A percentile compares a stretch with the other conserved stretches of the same genome.
phyloP scores from a whole-genome alignment of 148 eudicot species.

The Camellia granthamiana region DNA sequence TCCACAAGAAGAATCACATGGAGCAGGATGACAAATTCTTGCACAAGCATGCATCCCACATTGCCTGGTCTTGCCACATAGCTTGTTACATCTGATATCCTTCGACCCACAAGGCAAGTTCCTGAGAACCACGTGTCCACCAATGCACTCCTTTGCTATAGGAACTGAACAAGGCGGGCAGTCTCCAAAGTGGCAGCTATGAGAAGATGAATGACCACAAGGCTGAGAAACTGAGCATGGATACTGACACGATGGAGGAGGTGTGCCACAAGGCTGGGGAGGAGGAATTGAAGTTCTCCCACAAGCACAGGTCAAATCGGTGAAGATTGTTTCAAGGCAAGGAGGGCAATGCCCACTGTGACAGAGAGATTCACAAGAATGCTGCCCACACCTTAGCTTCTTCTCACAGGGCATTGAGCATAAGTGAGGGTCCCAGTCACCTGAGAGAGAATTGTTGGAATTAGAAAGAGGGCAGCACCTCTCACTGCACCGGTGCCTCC shows the following conservation, averaged over 20 bases:
- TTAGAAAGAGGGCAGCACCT: slow-evolving; percentile 86
- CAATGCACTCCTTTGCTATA: slow-evolving; percentile 86
- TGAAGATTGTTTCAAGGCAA: slow-evolving; percentile 85
- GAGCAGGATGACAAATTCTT: slow-evolving; percentile 78
- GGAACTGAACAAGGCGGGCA: slow-evolving; percentile 90
- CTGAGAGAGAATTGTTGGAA: slow-evolving; percentile 31
- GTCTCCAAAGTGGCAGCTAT: slow-evolving; percentile 95
- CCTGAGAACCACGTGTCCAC: slow-evolving; percentile 89
- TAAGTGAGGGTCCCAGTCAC: slow-evolving; percentile 78
- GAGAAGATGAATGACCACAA: slow-evolving; percentile 90
- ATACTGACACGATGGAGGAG: slow-evolving; percentile 81
- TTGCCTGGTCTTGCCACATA: slow-evolving; percentile 82
- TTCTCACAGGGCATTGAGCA: slow-evolving; percentile 91
- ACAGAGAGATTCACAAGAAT: slow-evolving; percentile 73
- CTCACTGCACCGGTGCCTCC: slow-evolving; percentile 98
- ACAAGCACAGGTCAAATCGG: slow-evolving; percentile 87
- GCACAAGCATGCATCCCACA: slow-evolving; percentile 95
- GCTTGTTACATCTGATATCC: slow-evolving; percentile 80
- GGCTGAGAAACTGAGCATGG: slow-evolving; percentile 85
- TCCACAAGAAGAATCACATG: slow-evolving; percentile 63
- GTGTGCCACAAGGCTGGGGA: slow-evolving; percentile 94
- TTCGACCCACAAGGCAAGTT: slow-evolving; percentile 98
- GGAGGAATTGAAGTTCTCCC: slow-evolving; percentile 94
- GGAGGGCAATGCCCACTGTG: slow-evolving; percentile 99
- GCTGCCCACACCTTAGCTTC: slow-evolving; percentile 94